Evolutionary conservation across 352 stramenopile species (phyloP), one percentile per base, ranked within the genome.

Genomic region (Peronospora farinosa): DNA sequence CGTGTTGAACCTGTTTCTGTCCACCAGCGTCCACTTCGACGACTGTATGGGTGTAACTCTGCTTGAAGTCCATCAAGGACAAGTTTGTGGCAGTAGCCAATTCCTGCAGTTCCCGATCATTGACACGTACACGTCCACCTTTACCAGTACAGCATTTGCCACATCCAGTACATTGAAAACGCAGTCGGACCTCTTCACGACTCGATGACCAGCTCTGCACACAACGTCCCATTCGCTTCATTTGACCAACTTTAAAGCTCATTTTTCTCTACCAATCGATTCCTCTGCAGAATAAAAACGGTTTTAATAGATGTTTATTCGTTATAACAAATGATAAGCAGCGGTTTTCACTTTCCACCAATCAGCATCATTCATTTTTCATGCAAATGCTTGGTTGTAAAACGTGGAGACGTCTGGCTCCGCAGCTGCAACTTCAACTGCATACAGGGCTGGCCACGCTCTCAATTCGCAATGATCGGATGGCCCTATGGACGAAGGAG

Each of bases 111-210:
- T 92, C 78, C 11, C 66, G 57, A 4, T 56, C 65, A 48, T 92
- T 88, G 35, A 92, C 74, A 35, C 72, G 74, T 44, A 88, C 80
- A 21, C 63, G 70, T 21, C 80, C 80, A 35, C 78, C 76, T 43
- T 50, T 69, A 2, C 80, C 80, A 3, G 78, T 89, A 53, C 80
- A 92, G 56, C 80, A 92, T 51, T 86, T 85, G 63, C 76, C 80
- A 49, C 80, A 92, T 7, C 67, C 64, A 23, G 76, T 89, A 58
- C 80, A 92, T 21, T 67, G 69, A 59, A 92, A 92, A 11, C 62
- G 59, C 31, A 89, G 70, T 36, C 41, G 45, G 12, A 72, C 72
- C 15, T 76, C 69, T 8, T 67, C 46, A 0, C 74, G 46, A 25
- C 31, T 47, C 6, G 17, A 15, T 1, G 56, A 60, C 72, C 70